Evolutionary conservation across 257 asterid genomes (phyloP).

Genomic region (Cinchona pubescens): DNA sequence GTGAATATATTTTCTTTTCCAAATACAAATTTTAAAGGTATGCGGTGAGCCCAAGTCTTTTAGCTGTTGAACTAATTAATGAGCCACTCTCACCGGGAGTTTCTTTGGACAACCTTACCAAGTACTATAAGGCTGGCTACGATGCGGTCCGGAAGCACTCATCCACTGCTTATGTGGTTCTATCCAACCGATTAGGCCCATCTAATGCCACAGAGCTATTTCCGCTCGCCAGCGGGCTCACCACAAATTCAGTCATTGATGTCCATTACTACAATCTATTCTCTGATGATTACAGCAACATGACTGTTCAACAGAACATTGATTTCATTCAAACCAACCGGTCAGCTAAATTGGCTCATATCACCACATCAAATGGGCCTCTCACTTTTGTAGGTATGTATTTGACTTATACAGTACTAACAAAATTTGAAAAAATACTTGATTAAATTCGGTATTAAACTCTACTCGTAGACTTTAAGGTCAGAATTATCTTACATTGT

Average conservation of each 20-base stretch:
- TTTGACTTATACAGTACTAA: too few species aligned
- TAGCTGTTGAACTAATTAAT: constrained; percentile 61
- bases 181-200: constrained; percentile 55
- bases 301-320: constrained; percentile 49
- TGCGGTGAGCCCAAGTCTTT: constrained; percentile 49
- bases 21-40: constrained; percentile 30
- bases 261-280: constrained; percentile 67
- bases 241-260: constrained; percentile 50
- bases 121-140: constrained; percentile 49
- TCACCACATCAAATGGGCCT: constrained; percentile 56
- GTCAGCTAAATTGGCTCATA: constrained; percentile 25
- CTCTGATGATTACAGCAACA: constrained; percentile 17
- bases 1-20: too few species aligned
- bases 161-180: constrained; percentile 43
- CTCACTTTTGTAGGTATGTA: constrained; percentile 55
- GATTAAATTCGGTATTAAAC: too few species aligned
- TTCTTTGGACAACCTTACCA: constrained; percentile 31
- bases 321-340: constrained; percentile 44
- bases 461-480: too few species aligned
- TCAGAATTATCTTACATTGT: too few species aligned
- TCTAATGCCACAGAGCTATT: constrained; percentile 42
- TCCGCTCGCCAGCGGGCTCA: constrained; percentile 39
- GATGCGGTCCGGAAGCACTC: constrained; percentile 55
- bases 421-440: too few species aligned
- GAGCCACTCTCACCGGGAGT: constrained; percentile 66